Conservation (phyloP, 371 early-diverging fungal genomes). For the Actinomortierella ambigua region DNA sequence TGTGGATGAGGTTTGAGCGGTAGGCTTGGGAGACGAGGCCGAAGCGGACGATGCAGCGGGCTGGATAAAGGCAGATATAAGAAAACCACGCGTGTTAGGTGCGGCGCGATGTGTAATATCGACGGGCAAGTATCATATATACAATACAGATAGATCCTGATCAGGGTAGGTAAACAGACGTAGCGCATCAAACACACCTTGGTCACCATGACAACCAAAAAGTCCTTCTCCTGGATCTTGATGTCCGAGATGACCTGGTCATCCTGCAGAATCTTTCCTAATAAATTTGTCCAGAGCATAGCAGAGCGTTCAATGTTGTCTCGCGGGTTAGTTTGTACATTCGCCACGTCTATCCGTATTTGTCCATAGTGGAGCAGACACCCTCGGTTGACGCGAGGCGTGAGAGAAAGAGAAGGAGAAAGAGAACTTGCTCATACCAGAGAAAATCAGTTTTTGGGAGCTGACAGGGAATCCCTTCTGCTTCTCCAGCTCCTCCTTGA, state of each 20-base stretch:
- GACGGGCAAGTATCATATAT: background rate
- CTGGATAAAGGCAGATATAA: slow-evolving; percentile 33
- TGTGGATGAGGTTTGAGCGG: slow-evolving; percentile 25
- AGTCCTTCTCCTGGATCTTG: slow-evolving; percentile 88
- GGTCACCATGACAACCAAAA: slow-evolving; percentile 92
- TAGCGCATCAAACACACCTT: slow-evolving; percentile 63
- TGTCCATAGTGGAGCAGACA: too few species aligned
- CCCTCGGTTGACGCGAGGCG: too few species aligned
- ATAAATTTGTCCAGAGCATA: background rate
- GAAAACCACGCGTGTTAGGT: background rate
- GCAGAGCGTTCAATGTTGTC: too few species aligned
- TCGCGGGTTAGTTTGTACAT: too few species aligned
- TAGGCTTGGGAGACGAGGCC: slow-evolving; percentile 21
- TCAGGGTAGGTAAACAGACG: slow-evolving; percentile 1
- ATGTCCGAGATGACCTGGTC: slow-evolving; percentile 75
- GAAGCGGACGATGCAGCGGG: slow-evolving; percentile 31
- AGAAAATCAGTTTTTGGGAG: slow-evolving; percentile 87
- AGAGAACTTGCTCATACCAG: slow-evolving; percentile 52
- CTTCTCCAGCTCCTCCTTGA: slow-evolving; percentile 82
- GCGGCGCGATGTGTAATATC: background rate
- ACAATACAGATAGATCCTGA: background rate
- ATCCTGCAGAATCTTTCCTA: slow-evolving; percentile 91
- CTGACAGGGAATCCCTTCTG: slow-evolving; percentile 70
- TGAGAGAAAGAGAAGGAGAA: background rate
- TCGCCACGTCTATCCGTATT: too few species aligned